A percentile compares a stretch with the other conserved stretches of the same genome.
Evolutionary conservation across 139 green algal genomes (phyloP).

Genomic region (Marvania coccoides): DNA sequence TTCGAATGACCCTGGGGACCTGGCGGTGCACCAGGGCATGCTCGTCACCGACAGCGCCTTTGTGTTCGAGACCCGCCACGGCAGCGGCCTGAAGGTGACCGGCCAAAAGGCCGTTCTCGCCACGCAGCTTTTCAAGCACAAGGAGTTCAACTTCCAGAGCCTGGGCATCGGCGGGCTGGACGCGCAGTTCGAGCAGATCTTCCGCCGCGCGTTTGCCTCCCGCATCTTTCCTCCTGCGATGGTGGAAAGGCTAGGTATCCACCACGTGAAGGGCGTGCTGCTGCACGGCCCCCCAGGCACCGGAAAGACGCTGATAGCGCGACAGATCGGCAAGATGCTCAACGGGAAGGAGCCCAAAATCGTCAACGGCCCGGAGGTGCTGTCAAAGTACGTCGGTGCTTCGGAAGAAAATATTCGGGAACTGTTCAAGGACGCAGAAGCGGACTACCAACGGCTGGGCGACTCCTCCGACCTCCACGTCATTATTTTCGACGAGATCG

Average conservation of each 20-base stretch:
- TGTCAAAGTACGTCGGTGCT: slow-evolving; percentile 93
- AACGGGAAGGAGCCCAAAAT: slow-evolving; percentile 97
- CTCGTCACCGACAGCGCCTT: slow-evolving; percentile 52
- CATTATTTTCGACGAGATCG: slow-evolving; percentile 99
- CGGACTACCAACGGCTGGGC: slow-evolving; percentile 1
- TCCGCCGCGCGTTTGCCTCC: slow-evolving; percentile 90
- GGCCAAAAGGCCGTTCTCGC: slow-evolving; percentile 54
- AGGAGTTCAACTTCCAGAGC: slow-evolving; percentile 93
- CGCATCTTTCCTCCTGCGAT: slow-evolving; percentile 86
- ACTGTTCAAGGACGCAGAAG: slow-evolving; percentile 68
- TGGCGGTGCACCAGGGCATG: slow-evolving; percentile 26
- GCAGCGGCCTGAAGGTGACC: slow-evolving; percentile 57
- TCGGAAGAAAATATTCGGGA: slow-evolving; percentile 96
- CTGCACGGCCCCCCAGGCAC: slow-evolving; percentile 72
- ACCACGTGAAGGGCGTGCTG: slow-evolving; percentile 92
- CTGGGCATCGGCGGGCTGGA: slow-evolving; percentile 96
- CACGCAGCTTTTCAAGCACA: slow-evolving; percentile 91
- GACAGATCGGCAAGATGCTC: slow-evolving; percentile 99
- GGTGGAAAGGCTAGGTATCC: slow-evolving; percentile 86
- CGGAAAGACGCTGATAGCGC: slow-evolving; percentile 98
- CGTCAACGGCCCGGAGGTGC: slow-evolving; percentile 67
- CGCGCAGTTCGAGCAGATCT: slow-evolving; percentile 96
- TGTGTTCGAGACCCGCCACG: slow-evolving; percentile 47
- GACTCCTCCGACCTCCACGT: slow-evolving; percentile 86
- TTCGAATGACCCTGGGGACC: slow-evolving; percentile 1